Evolutionary conservation across 345 rosid genomes (phyloP), one percentile per base, ranked within the genome.

Genomic region (Rhizophora mangle): DNA sequence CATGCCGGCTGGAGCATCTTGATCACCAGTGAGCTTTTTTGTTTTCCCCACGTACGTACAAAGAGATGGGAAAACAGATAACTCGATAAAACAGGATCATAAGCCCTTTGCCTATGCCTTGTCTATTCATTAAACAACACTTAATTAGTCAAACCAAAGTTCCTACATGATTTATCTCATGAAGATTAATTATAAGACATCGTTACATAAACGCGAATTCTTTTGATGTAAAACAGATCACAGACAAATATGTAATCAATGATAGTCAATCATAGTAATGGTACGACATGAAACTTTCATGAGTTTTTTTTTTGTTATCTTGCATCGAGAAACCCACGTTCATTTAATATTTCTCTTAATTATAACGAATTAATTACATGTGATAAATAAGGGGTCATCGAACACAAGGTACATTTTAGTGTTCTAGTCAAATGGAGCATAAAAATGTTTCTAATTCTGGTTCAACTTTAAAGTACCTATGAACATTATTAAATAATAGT

Each of bases 81-180:
- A 18, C 20, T 30, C 1, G 21, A 36, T 26, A 10, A 53, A 37
- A 34, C 67, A 51, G 18, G 46, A 30, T 24, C 54, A 2, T 37
- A 24, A 19, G 54, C 66, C 66, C 66, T 70, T 59, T 60, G 60
- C 49, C 32, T 24, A 10, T 13, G 37, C 22, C 34, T 8, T 60
- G 59, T 52, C 24, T 58, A 46, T 43, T 53, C 16, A 31, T 15
- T 6, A 36, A 60, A 60, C 62, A 31, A 21, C 67, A 5, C 7
- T 67, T 67, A 53, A 53, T 53, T 22, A 59, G 67, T 73, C 70
- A 55, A 39, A 16, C 31, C 54, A 67, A 37, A 53, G 1, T 29
- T 55, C 10, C 39, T 39, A 2, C n/a, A 4, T 19, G 24, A 34
- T 53, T 52, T 31, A 37, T 8, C 43, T 13, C 43, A 37, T 37